Evolutionary conservation across 2,329 filamentous ascomycete genomes (phyloP), one percentile per base, ranked within the genome.

Genomic region (Fusarium luffae): DNA sequence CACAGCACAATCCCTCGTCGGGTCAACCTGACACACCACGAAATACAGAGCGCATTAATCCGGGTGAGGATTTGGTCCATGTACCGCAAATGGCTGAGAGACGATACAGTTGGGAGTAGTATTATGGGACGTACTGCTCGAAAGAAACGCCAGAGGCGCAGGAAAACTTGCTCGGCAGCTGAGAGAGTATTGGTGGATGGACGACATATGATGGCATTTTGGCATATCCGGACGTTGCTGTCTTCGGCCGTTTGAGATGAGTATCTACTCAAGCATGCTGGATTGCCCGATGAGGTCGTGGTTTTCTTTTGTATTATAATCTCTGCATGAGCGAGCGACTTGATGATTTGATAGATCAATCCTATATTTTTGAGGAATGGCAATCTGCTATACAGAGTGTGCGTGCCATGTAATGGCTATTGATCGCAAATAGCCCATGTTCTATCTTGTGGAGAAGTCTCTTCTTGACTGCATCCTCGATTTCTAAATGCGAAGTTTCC

Each of bases 61-160:
- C 76, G 4, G 80, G 81, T 1, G 75, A 75, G 6, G 85, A 86
- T 54, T 72, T 86, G 23, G 77, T 86, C 5, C 85, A 86, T 62
- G 82, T 87, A 12, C 85, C 85, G 4, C 85, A 87, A 70, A 74
- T 84, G 59, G 83, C 85, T 5, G 81, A 81, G 32, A 82, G 79
- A 66, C 78, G 85, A 37, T 87, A 85, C 56, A 86, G 85, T 66
- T 87, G 85, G 84, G 85, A 86, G 68, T 78, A 82, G 7, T 76
- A 79, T 30, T 56, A 65, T 32, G 21, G 25, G 11, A n/a, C 12
- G 23, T 40, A 12, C 48, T 51, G 18, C 48, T 12, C 6, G 8
- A 23, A 23, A 40, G 21, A 41, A 51, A 10, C 5, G 11, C 7
- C 13, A 27, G 6, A 27, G 13, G 13, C 18, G 7, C 48, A 51